Evolutionary conservation across 2,329 filamentous ascomycete species (phyloP).

Genomic region (Ceratocystis destructans): DNA sequence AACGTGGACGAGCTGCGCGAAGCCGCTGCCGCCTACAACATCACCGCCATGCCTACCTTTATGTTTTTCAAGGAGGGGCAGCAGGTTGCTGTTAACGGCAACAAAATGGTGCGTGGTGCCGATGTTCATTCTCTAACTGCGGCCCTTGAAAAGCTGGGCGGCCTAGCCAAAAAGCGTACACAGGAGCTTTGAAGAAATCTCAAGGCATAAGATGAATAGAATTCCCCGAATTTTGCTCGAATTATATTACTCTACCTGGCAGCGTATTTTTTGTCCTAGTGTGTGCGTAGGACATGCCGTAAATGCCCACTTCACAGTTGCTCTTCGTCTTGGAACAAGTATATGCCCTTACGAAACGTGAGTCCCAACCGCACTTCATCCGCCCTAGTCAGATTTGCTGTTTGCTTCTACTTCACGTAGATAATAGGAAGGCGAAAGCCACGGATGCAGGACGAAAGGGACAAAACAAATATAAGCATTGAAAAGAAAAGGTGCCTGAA

Average conservation of each 20-base stretch:
- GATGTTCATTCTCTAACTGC: slow-evolving; percentile 23
- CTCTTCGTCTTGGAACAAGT: background rate
- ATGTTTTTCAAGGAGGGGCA: slow-evolving; percentile 67
- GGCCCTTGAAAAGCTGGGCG: slow-evolving; percentile 29
- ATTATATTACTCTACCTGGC: background rate
- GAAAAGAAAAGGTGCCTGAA: background rate
- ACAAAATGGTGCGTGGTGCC: slow-evolving; percentile 23
- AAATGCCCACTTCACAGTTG: background rate
- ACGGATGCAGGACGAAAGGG: background rate
- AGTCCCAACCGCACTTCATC: background rate
- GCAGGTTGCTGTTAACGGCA: slow-evolving; percentile 24
- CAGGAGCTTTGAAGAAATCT: slow-evolving; percentile 20
- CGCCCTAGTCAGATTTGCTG: background rate
- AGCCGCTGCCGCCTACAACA: slow-evolving; percentile 59
- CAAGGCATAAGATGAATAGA: background rate
- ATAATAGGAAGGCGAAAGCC: background rate
- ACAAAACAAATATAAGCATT: background rate
- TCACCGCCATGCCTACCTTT: slow-evolving; percentile 92
- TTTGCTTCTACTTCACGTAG: background rate
- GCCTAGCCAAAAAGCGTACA: slow-evolving; percentile 26
- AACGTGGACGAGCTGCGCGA: slow-evolving; percentile 74
- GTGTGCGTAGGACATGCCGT: background rate
- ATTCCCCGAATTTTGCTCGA: background rate
- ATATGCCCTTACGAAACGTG: background rate
- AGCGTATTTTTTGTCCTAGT: background rate